These are phyloP conservation scores for Lotus japonicus DNA, from an alignment of 306 rosid species.

Conservation along the genomic window DNA sequence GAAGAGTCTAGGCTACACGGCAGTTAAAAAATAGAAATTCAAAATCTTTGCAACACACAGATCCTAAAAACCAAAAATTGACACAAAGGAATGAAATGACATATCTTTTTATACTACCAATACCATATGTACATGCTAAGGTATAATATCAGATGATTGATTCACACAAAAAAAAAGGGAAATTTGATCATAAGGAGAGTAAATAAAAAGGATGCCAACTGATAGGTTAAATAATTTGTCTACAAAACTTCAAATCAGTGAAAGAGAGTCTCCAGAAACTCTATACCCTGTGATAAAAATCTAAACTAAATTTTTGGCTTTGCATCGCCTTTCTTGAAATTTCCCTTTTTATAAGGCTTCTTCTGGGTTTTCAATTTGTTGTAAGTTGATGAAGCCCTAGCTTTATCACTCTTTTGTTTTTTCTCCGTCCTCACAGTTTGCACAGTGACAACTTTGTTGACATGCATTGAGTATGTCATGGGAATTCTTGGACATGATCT, in stretches of 20 bases:
- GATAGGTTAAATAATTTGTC: background rate
- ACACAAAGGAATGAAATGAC: no score
- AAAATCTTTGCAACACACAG: no score
- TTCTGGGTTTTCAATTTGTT: slow-evolving; percentile 69
- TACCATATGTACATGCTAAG: no score
- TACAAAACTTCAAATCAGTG: slow-evolving; percentile 24
- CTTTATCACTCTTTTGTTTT: slow-evolving; percentile 33
- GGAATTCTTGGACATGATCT: slow-evolving; percentile 73
- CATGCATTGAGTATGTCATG: slow-evolving; percentile 77
- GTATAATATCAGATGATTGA: no score
- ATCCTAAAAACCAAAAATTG: no score
- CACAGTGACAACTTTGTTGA: slow-evolving; percentile 72
- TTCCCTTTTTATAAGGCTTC: slow-evolving; percentile 47
- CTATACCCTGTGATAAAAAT: slow-evolving; percentile 5
- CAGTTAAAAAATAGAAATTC: no score
- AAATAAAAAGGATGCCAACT: background rate
- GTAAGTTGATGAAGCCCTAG: no score
- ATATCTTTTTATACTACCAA: no score
- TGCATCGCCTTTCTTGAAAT: slow-evolving; percentile 44
- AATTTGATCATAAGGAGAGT: background rate
- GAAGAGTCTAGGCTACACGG: no score
- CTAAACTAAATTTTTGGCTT: slow-evolving; percentile 41
- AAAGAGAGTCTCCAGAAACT: slow-evolving; percentile 5
- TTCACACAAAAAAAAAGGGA: no score
- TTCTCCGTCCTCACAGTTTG: slow-evolving; percentile 73